Conservation (phyloP, 441 rosid genomes). For the Erysimum pusillum region DNA sequence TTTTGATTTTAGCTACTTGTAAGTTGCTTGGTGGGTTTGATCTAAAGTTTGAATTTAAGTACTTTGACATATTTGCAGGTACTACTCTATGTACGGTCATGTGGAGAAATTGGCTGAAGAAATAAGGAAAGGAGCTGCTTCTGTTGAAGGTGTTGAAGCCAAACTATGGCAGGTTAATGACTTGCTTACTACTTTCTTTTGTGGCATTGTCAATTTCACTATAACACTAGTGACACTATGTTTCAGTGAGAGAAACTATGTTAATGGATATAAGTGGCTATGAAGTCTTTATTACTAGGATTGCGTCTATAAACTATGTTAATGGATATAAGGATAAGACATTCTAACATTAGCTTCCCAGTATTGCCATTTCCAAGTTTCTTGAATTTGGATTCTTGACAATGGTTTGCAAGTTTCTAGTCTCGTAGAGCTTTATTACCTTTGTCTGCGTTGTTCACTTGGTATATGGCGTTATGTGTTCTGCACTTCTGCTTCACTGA, state of each 20-base stretch:
- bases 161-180: slow-evolving; percentile 85
- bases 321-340: background rate
- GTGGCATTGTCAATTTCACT: slow-evolving; percentile 5
- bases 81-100: slow-evolving; percentile 98
- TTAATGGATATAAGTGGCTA: background rate
- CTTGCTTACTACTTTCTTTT: slow-evolving; percentile 11
- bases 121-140: slow-evolving; percentile 90
- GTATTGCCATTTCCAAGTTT: slow-evolving; percentile 20
- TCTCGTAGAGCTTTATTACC: background rate
- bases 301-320: background rate
- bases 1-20: background rate
- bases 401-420: slow-evolving; percentile 3
- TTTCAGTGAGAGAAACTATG: background rate
- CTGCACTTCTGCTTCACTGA: slow-evolving; percentile 9
- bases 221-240: background rate
- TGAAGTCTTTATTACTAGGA: background rate
- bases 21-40: slow-evolving; percentile 24
- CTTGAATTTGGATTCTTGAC: slow-evolving; percentile 10
- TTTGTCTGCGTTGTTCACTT: background rate
- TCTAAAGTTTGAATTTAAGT: background rate
- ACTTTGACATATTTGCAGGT: slow-evolving; percentile 52
- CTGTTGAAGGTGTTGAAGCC: slow-evolving; percentile 96
- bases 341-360: background rate
- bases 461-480: background rate
- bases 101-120: slow-evolving; percentile 91